Conservation (phyloP, 108 stramenopile species). For the Epipyxis sp. region DNA sequence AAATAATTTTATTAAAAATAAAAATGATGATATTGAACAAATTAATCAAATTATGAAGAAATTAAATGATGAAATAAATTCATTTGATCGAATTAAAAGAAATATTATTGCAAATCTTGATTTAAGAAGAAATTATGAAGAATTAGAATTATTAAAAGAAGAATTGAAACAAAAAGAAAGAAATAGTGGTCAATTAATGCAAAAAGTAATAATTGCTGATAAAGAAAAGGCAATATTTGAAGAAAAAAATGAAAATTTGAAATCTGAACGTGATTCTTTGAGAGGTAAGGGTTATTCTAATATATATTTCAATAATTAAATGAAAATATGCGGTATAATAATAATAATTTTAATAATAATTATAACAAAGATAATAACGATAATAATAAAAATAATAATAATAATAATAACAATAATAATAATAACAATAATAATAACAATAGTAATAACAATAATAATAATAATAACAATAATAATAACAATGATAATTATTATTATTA, state of each 20-base stretch:
- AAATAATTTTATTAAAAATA: background rate
- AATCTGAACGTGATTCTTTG: constrained; percentile 10
- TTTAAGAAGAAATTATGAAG: background rate
- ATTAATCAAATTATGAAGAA: background rate
- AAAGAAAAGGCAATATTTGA: background rate
- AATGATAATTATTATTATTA: too few species aligned
- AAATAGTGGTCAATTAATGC: background rate
- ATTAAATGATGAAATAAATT: background rate
- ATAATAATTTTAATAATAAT: too few species aligned
- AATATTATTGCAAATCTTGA: background rate
- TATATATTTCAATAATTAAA: too few species aligned
- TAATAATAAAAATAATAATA: too few species aligned
- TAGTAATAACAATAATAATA: too few species aligned
- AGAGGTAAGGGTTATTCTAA: too few species aligned
- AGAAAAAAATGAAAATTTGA: background rate
- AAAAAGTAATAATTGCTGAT: constrained; percentile 2
- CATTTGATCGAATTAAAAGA: background rate
- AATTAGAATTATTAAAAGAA: background rate
- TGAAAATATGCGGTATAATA: too few species aligned
- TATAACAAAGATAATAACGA: too few species aligned
- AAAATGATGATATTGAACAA: background rate
- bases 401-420: too few species aligned
- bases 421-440: too few species aligned
- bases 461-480: too few species aligned
- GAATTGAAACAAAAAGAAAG: background rate